phyloP scores from a whole-genome alignment of 2,329 filamentous ascomycete genomes.

The Colletotrichum neosansevieriae region DNA sequence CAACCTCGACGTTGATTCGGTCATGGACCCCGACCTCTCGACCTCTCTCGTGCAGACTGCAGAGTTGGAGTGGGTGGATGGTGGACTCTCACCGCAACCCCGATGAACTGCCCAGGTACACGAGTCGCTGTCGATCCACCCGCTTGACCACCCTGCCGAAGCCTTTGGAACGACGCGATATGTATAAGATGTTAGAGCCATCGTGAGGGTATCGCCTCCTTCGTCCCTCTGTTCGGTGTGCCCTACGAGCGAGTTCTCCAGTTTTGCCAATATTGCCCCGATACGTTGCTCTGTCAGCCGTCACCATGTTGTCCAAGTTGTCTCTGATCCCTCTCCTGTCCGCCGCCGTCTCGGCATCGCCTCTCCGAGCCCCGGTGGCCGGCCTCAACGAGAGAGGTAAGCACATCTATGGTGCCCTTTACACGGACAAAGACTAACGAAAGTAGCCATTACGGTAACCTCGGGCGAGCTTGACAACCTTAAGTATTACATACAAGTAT shows the following conservation, averaged over 20 bases:
- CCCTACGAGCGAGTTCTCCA: constrained; percentile 27
- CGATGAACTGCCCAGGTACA: constrained; percentile 13
- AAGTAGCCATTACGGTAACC: constrained; percentile 44
- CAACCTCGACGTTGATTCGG: constrained; percentile 18
- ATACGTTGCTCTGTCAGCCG: constrained; percentile 3
- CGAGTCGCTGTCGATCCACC: constrained; percentile 27
- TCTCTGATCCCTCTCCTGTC: constrained; percentile 39
- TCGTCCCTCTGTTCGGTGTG: constrained; percentile 9
- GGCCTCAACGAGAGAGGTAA: constrained; percentile 51
- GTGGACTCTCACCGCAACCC: constrained; percentile 22
- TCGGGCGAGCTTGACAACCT: constrained; percentile 53
- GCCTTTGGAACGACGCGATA: constrained; percentile 4
- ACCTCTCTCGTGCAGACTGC: not conserved
- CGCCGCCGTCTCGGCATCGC: constrained; percentile 37
- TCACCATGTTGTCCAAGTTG: constrained; percentile 41
- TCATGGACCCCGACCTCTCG: constrained; percentile 12
- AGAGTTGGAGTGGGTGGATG: not conserved
- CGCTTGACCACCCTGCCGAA: not conserved
- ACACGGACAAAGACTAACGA: constrained; percentile 11
- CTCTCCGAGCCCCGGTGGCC: constrained; percentile 27
- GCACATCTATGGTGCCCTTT: too few relatives aligned
- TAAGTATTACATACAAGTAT: constrained; percentile 59
- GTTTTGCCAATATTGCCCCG: not conserved
- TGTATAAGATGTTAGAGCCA: constrained; percentile 32
- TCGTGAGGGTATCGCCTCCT: not conserved